phyloP scores from a whole-genome alignment of 2,329 filamentous ascomycete genomes.

The Coniochaeta ligniaria region DNA sequence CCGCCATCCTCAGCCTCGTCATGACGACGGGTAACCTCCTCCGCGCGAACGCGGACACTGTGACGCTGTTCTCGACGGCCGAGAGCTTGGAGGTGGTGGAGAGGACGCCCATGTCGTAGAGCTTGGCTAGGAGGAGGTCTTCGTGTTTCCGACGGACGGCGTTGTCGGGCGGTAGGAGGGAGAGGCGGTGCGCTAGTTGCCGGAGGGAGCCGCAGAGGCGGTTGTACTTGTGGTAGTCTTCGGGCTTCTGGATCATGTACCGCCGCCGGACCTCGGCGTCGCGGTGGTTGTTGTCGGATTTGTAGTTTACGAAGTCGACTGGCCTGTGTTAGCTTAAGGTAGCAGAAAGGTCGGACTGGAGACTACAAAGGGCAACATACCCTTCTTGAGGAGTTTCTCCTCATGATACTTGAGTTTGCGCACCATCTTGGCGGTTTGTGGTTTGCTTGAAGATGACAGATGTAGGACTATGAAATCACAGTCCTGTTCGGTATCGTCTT shows the following conservation, averaged over 20 bases:
- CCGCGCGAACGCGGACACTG: conserved; percentile 82
- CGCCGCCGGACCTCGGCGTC: conserved; percentile 64
- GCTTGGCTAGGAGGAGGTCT: conserved; percentile 79
- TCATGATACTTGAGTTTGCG: conserved; percentile 96
- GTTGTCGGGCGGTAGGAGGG: conserved; percentile 73
- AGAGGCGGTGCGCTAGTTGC: conserved; percentile 82
- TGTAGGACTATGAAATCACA: not conserved
- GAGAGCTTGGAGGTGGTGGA: conserved; percentile 69
- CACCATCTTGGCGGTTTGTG: conserved; percentile 57
- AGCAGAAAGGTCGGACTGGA: not conserved
- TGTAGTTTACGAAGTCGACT: conserved; percentile 84
- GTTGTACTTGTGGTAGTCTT: conserved; percentile 70
- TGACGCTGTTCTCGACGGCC: conserved; percentile 80
- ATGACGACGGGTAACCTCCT: conserved; percentile 82
- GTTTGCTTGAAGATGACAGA: not conserved
- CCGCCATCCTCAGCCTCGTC: conserved; percentile 73
- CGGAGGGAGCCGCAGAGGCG: conserved; percentile 74
- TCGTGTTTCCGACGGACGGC: conserved; percentile 78
- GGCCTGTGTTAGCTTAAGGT: conserved; percentile 37
- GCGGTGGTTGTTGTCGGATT: conserved; percentile 80
- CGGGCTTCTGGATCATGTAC: conserved; percentile 85
- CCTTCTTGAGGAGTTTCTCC: conserved; percentile 79
- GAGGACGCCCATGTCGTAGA: conserved; percentile 87
- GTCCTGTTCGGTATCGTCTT: not conserved
- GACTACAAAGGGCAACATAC: not conserved